Base-by-base conservation (phyloP, 1,284 basidiomycete species). In the Cryptococcus sp. region DNA sequence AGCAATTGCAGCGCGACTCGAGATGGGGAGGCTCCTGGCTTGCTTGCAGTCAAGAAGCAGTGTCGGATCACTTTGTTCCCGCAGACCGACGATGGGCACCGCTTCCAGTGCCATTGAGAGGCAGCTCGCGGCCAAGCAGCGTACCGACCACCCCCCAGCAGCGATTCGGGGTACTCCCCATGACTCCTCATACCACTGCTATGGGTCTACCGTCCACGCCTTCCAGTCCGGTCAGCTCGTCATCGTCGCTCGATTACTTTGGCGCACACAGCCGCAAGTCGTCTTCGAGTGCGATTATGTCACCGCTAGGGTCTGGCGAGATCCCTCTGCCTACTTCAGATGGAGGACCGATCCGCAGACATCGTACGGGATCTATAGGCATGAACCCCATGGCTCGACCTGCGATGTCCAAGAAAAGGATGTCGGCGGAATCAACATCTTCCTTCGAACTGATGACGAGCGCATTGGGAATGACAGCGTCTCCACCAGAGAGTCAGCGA, bases 141-240 rank as follows among this genome's bases (percentile, higher is more conserved):
- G 58, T 74, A 16, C 73, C 76, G 5, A 72, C 69, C 13, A 77
- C 77, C 1, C 76, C 76, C 7, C 65, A 70, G 41, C 56, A 62
- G 16, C 63, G 74, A 22, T 72, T 71, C 38, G 70, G 71, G 19
- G 60, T 78, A 11, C 60, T 77, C 27, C 77, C 77, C 17, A 76
- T 79, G 76, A 79, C 77, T n/a, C 76, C 77, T 1, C 73, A 73
- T 55, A 73, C 51, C n/a, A 52, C 51, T 3, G 47, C 64, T 1
- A 60, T 59, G 5, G 64, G 60, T 19, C 61, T 77, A 0, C 75
- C 75, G 6, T 76, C 73, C 0, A 68, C 72, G 8, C 75, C 76
- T 5, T 64, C 71, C 13, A 74, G 69, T 39, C 77, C 77, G 0
- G 66, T 68, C 45, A 66, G 56, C 44, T 70, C 69, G 6, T 64